A percentile compares a stretch with the other conserved stretches of the same genome.
These are phyloP conservation scores for Kwoniella dejecticola DNA, from an alignment of 768 basidiomycete species.

Conservation along the genomic window DNA sequence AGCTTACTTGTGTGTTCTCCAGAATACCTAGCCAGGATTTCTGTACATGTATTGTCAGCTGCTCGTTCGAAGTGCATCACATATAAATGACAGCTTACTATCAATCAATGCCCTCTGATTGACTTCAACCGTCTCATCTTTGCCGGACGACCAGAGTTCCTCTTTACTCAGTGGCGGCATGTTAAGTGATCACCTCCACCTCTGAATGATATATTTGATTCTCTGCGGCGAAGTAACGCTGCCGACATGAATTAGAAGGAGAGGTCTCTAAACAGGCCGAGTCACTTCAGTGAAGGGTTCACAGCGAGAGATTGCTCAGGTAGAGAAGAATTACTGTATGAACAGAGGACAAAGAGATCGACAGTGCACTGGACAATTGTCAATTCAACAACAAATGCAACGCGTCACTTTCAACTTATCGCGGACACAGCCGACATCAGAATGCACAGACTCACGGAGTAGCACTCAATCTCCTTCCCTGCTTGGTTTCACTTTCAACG, in stretches of 20 bases:
- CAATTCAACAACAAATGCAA: background rate
- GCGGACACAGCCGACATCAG: too few species aligned
- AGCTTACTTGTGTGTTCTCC: constrained; percentile 82
- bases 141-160: constrained; percentile 39
- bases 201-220: too few species aligned
- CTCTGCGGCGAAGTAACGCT: too few species aligned
- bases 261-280: too few species aligned
- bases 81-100: constrained; percentile 59
- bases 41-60: constrained; percentile 13
- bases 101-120: constrained; percentile 96
- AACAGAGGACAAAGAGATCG: background rate
- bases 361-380: background rate
- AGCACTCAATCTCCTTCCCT: background rate
- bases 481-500: background rate
- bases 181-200: constrained; percentile 1
- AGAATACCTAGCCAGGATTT: constrained; percentile 87
- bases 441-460: background rate
- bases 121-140: constrained; percentile 62
- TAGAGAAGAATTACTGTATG: background rate
- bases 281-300: too few species aligned
- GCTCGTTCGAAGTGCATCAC: too few species aligned
- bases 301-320: too few species aligned
- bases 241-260: too few species aligned
- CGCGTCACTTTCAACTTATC: background rate
- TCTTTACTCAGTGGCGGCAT: constrained; percentile 46